Evolutionary conservation across 345 rosid species (phyloP).

Genomic region (Pistacia vera): DNA sequence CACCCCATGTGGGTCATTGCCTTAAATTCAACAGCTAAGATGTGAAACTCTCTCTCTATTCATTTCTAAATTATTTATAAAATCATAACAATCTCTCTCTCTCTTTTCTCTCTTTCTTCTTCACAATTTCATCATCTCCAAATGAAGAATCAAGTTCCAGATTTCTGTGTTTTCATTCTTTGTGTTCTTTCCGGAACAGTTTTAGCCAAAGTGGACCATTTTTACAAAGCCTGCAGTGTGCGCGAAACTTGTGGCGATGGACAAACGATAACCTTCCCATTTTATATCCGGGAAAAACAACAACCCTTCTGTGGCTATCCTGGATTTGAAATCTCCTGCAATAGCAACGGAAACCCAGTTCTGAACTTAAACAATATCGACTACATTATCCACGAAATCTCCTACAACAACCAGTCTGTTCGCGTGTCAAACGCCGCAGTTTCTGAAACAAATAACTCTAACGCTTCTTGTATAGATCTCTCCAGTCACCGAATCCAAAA

Average conservation of each 20-base stretch:
- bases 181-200: constrained; percentile 10
- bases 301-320: constrained; percentile 50
- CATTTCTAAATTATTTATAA: background rate
- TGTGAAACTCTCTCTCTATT: background rate
- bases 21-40: too few relatives aligned
- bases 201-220: constrained; percentile 10
- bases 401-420: constrained; percentile 35
- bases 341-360: constrained; percentile 20
- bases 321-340: constrained; percentile 45
- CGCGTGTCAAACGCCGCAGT: constrained; percentile 34
- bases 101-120: background rate
- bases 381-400: constrained; percentile 33
- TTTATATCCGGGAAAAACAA: constrained; percentile 25
- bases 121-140: background rate
- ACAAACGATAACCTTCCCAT: constrained; percentile 37
- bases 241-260: constrained; percentile 33
- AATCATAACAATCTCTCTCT: background rate
- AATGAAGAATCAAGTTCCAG: constrained; percentile 3
- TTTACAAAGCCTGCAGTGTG: constrained; percentile 25
- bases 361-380: constrained; percentile 12
- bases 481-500: constrained; percentile 22
- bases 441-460: background rate
- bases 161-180: constrained; percentile 1
- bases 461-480: background rate
- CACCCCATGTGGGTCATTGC: too few relatives aligned